These are phyloP conservation scores for Phanerodontia chrysosporium DNA, from an alignment of 768 basidiomycete genomes.

Conservation along the genomic window DNA sequence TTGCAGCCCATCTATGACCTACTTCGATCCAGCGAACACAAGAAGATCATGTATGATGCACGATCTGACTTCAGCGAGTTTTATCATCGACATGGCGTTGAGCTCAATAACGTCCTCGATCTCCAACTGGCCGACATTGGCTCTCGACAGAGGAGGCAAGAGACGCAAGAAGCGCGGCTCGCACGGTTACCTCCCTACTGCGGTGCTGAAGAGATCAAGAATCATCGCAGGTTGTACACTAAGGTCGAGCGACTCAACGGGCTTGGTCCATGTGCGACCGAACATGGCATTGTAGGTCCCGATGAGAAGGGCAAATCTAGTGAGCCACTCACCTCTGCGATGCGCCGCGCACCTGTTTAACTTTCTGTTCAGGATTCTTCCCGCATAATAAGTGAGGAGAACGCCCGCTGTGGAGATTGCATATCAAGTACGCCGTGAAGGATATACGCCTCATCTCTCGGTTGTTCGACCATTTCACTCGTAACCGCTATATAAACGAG, in stretches of 20 bases:
- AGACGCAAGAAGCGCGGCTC: background rate
- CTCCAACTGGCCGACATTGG: slow-evolving; percentile 2
- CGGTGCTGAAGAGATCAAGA: background rate
- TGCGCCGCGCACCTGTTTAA: background rate
- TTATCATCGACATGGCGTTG: background rate
- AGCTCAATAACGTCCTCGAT: background rate
- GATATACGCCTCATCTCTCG: background rate
- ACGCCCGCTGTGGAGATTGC: background rate
- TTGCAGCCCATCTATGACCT: background rate
- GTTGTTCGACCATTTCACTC: background rate
- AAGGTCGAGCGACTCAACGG: background rate
- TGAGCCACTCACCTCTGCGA: background rate
- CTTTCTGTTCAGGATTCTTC: background rate
- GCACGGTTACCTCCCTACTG: background rate
- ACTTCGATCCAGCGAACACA: background rate
- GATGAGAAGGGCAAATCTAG: background rate
- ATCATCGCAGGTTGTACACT: background rate
- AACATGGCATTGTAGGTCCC: background rate
- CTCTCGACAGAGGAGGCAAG: background rate
- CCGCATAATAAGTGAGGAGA: background rate
- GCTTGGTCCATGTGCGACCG: background rate
- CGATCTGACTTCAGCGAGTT: background rate
- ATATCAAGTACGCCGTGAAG: background rate
- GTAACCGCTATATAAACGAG: background rate
- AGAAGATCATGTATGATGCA: slow-evolving; percentile 4